Evolutionary conservation across 108 stramenopile species (phyloP), one percentile per base, ranked within the genome.

Genomic region (Stephanodiscus triporus): DNA sequence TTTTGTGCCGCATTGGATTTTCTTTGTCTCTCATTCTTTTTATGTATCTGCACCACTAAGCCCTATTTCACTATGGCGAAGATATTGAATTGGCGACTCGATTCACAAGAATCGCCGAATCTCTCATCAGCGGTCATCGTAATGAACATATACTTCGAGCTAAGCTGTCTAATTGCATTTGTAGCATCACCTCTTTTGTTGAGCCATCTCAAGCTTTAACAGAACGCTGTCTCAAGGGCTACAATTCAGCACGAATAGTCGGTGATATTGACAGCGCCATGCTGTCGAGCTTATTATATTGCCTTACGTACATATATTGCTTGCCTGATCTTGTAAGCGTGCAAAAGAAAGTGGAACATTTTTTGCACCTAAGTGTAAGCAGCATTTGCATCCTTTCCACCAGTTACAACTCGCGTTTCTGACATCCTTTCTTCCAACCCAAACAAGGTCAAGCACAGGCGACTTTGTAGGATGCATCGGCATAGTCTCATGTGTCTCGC

Each of bases 221-320:
- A 54, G 53, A 54, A 27, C 53, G 53, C 26, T 27, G 1, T 13
- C 24, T 27, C 23, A 27, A 54, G 2, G 53, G 53, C 26, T 54
- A 26, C 53, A 54, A 24, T 4, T 54, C 53, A 54, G 53, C 53
- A 54, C 23, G 9, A 24, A 54, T 54, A 54, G 53, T 54, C 26
- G 53, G 53, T 4, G 53, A 54, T 54, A 13, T 54, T 54, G 53
- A 54, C 53, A 54, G 16, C 1, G 53, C 53, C 23, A 54, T 54
- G 23, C 23, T 54, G 23, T 54, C 24, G 23, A 27, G 53, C 24
- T 27, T 26, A 26, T 0, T 26, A 11, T 54, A 27, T 54, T 26
- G 26, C 11, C 24, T 24, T 54, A 13, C 53, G 23, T 24, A 24
- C 23, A 54, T 54, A 9, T 54, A 27, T 54, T 54, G 26, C 13